phyloP scores from a whole-genome alignment of 352 stramenopile genomes.

The Pythium pyrilobum region DNA sequence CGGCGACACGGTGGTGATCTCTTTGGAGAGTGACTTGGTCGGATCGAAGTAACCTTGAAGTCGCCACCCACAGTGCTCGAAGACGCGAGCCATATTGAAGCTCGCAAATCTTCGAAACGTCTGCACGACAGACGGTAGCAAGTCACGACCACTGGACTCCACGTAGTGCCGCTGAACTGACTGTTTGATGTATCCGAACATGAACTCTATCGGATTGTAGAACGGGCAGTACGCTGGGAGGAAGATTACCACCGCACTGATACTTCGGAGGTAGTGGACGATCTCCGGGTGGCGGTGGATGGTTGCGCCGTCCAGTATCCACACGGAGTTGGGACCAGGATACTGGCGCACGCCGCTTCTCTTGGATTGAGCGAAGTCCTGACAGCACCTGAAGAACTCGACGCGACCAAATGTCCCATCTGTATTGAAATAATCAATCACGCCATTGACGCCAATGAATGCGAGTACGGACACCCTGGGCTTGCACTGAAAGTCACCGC shows the following conservation, averaged over 20 bases:
- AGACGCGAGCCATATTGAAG: background rate
- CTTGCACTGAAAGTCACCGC: constrained; percentile 23
- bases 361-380: constrained; percentile 14
- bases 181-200: constrained; percentile 19
- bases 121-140: background rate
- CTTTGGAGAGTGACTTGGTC: background rate
- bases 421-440: constrained; percentile 25
- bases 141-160: background rate
- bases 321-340: constrained; percentile 21
- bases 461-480: constrained; percentile 17
- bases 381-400: constrained; percentile 22
- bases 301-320: constrained; percentile 24
- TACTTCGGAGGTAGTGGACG: constrained; percentile 24
- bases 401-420: constrained; percentile 24
- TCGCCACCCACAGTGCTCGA: background rate
- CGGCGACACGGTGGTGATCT: too few relatives aligned
- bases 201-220: constrained; percentile 29
- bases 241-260: constrained; percentile 21
- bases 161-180: background rate
- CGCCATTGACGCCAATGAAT: constrained; percentile 13
- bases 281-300: constrained; percentile 27
- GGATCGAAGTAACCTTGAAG: background rate
- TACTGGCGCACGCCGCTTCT: constrained; percentile 15
- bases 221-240: constrained; percentile 25
- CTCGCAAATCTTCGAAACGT: background rate